Base-by-base conservation (phyloP, 2,329 filamentous ascomycete species). In the Aspergillus intermedius region DNA sequence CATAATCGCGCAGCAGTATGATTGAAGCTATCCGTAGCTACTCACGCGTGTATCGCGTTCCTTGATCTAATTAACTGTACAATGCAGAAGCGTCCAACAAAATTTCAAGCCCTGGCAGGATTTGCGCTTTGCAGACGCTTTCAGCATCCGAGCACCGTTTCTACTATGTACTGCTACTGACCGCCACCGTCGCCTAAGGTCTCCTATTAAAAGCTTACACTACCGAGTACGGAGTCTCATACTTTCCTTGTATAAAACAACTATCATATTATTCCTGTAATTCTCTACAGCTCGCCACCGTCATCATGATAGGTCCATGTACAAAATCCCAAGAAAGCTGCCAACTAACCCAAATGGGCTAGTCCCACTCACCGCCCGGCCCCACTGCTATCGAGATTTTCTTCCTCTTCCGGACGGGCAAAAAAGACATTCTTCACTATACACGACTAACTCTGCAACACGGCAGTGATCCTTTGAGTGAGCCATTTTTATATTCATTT, bases 401-500 rank as follows among this genome's bases (percentile, higher is more conserved):
- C 47, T 50, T 34, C 40, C 44, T 19, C 21, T 42, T 42, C 37
- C 22, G 7, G 13, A 13, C 40, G n/a, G 21, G 23, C 23, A 39
- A 39, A 30, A 40, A 40, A 19, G 17, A 17, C 34, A 19, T 37
- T 19, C 10, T 40, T 19, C 37, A 40, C 37, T 15, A 40, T 40
- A 35, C 34, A n/a, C 34, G 4, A 21, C 9, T 45, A 46, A 39
- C 52, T 49, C 48, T 49, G 50, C 53, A 52, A 32, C 44, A 48
- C 56, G 64, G 64, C 64, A 60, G 64, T 66, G 64, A 67, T 67
- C 64, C 64, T 57, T 60, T 57, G 64, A 59, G 64, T 68, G 65
- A 68, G 63, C 65, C 65, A 62, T 55, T 58, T 60, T 54, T 57
- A 46, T 49, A 17, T 35, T 51, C 55, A 52, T 54, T 53, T 53